A percentile compares a stretch with the other conserved stretches of the same genome.
Evolutionary conservation across 495 filamentous ascomycete genomes (phyloP).

Genomic region (Neurospora sp.): DNA sequence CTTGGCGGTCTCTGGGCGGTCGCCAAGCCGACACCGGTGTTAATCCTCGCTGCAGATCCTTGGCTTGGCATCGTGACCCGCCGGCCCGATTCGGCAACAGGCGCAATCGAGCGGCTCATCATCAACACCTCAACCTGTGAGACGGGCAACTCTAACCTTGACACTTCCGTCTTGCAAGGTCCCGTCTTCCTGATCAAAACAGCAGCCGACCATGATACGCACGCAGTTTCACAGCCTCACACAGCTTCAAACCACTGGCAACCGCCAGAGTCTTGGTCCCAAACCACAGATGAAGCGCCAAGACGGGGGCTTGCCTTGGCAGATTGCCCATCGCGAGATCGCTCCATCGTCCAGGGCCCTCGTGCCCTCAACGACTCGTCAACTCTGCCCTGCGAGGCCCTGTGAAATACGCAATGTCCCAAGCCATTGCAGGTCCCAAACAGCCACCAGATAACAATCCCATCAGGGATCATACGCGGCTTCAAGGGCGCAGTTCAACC

Average conservation of each 20-base stretch:
- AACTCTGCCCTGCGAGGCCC: background rate
- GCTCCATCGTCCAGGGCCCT: background rate
- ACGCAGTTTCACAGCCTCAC: background rate
- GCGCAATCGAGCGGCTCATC: background rate
- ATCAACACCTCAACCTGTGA: background rate
- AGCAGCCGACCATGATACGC: background rate
- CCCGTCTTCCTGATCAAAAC: background rate
- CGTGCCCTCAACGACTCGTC: background rate
- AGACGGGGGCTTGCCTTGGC: background rate
- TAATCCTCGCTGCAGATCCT: background rate
- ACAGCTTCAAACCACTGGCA: background rate
- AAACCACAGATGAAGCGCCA: background rate
- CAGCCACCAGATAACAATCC: background rate
- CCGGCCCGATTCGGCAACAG: background rate
- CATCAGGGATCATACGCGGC: background rate
- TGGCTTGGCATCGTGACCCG: background rate
- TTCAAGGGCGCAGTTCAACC: background rate
- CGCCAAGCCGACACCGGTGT: background rate
- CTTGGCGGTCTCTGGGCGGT: background rate
- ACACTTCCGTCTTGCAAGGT: background rate
- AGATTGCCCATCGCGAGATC: background rate
- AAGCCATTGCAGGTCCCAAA: background rate
- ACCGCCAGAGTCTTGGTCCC: background rate
- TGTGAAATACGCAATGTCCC: background rate
- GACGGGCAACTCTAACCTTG: background rate